Evolutionary conservation across 140 eudicot species (phyloP), one percentile per base, ranked within the genome.

Genomic region (Stevia rebaudiana): DNA sequence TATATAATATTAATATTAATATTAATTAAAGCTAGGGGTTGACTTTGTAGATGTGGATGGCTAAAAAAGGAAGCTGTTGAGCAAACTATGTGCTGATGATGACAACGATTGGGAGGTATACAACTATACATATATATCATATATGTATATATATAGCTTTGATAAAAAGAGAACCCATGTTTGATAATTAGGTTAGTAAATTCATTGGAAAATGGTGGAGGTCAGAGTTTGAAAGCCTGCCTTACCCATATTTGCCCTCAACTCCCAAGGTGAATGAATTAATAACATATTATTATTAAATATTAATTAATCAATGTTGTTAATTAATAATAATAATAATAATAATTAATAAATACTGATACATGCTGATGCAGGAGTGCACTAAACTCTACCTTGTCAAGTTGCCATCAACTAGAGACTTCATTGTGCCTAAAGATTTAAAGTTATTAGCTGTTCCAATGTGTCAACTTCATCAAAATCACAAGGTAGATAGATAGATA

Each of bases 131-230:
- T n/a, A n/a, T n/a, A n/a, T n/a, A n/a, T n/a, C n/a, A n/a, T n/a
- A n/a, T n/a, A n/a, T n/a, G n/a, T n/a, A n/a, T n/a, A n/a, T n/a
- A n/a, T n/a, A n/a, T n/a, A n/a, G n/a, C n/a, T n/a, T n/a, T n/a
- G n/a, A n/a, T n/a, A n/a, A n/a, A n/a, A n/a, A n/a, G n/a, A n/a
- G n/a, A n/a, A n/a, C n/a, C n/a, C n/a, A n/a, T n/a, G n/a, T n/a
- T n/a, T n/a, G n/a, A n/a, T n/a, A n/a, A n/a, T 35, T 69, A 88
- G 96, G 88, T 85, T 13, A 85, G 86, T 39, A 91, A 89, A 77
- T 89, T 95, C 70, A 80, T 89, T 42, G 91, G 95, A 41, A 79
- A 65, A 70, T 89, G 97, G 91, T 89, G 95, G 97, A 85, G 76
- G 66, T 73, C 82, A 1, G 81, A 81, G 44, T 89, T 83, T 24